Conservation (phyloP, 2,329 filamentous ascomycete species). For the Huntiella moniliformis region DNA sequence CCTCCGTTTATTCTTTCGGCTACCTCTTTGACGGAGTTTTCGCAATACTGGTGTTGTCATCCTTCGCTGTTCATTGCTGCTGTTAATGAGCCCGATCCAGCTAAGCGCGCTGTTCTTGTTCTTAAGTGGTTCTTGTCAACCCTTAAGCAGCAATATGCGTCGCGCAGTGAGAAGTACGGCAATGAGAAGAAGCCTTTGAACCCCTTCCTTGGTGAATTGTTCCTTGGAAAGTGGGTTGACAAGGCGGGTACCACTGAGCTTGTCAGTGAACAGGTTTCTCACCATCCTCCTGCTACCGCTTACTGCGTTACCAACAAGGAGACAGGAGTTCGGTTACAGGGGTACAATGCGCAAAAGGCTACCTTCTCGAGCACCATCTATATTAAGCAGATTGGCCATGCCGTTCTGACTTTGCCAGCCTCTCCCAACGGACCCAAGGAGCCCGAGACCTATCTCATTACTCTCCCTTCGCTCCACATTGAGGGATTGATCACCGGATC, state of each 20-base stretch:
- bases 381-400: slow-evolving; percentile 87
- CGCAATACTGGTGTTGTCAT: slow-evolving; percentile 67
- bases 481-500: slow-evolving; percentile 75
- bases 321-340: slow-evolving; percentile 60
- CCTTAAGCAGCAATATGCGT: slow-evolving; percentile 67
- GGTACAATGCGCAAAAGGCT: slow-evolving; percentile 92
- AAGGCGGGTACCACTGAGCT: slow-evolving; percentile 59
- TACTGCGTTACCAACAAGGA: slow-evolving; percentile 81
- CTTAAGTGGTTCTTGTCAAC: slow-evolving; percentile 92
- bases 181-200: slow-evolving; percentile 98
- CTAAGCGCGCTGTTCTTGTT: slow-evolving; percentile 71
- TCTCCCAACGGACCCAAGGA: slow-evolving; percentile 17
- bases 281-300: slow-evolving; percentile 87
- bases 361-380: slow-evolving; percentile 88
- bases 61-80: slow-evolving; percentile 65
- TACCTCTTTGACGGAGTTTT: slow-evolving; percentile 63
- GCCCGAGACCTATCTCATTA: slow-evolving; percentile 68
- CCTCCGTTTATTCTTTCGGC: slow-evolving; percentile 68
- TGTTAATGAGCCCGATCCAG: slow-evolving; percentile 56
- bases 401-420: slow-evolving; percentile 53
- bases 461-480: slow-evolving; percentile 77
- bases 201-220: slow-evolving; percentile 87
- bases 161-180: slow-evolving; percentile 57
- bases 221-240: slow-evolving; percentile 79
- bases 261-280: slow-evolving; percentile 85